These are phyloP conservation scores for Xylaria scruposa DNA, from an alignment of 495 filamentous ascomycete genomes.

Conservation along the genomic window DNA sequence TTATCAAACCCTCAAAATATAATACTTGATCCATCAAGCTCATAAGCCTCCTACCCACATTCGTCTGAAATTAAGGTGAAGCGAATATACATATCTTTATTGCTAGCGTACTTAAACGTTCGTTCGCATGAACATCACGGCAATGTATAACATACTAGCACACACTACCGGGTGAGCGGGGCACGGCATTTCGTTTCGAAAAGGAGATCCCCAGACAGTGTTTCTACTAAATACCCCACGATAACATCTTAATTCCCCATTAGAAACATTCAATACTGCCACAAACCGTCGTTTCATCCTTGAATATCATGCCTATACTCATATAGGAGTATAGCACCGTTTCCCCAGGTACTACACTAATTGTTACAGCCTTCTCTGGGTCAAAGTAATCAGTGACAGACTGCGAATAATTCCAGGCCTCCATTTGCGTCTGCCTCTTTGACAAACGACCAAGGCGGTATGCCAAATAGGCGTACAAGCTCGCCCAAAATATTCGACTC, in stretches of 20 bases:
- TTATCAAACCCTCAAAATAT: too few relatives aligned
- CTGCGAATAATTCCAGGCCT: not conserved
- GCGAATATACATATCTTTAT: too few relatives aligned
- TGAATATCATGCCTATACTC: not conserved
- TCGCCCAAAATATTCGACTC: not conserved
- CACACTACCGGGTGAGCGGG: too few relatives aligned
- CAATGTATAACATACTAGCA: too few relatives aligned
- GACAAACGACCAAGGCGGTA: not conserved
- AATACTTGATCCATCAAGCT: too few relatives aligned
- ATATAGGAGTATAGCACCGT: not conserved
- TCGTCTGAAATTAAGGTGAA: too few relatives aligned
- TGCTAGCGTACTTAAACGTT: too few relatives aligned
- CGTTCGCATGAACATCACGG: too few relatives aligned
- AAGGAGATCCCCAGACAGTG: not conserved
- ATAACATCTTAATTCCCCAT: not conserved
- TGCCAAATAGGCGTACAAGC: not conserved
- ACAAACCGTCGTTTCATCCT: not conserved
- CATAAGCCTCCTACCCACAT: too few relatives aligned
- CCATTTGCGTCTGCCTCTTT: too few relatives aligned
- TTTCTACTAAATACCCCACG: not conserved
- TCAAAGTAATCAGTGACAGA: too few relatives aligned
- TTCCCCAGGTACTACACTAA: not conserved
- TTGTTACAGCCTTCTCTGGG: not conserved
- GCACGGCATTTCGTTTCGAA: too few relatives aligned
- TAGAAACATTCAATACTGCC: not conserved